These are phyloP conservation scores for Copromyces sp. DNA, from an alignment of 495 filamentous ascomycete species.

Conservation along the genomic window DNA sequence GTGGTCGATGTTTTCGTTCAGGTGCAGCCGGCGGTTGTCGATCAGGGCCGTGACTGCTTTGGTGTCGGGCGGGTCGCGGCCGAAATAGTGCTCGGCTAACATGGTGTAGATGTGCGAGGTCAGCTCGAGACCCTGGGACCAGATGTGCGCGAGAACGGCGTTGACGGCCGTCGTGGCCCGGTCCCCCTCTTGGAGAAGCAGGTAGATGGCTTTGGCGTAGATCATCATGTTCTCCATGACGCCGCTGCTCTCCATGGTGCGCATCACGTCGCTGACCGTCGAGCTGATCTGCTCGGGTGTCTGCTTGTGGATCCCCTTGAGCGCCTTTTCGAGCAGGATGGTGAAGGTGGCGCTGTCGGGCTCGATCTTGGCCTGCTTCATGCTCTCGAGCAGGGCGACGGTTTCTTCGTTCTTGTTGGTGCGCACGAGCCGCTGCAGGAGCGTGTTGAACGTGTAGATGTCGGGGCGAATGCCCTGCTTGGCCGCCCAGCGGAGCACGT, in stretches of 20 bases:
- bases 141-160: slow-evolving; percentile 51
- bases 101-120: slow-evolving; percentile 58
- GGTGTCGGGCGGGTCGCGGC: slow-evolving; percentile 44
- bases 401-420: slow-evolving; percentile 26
- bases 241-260: slow-evolving; percentile 41
- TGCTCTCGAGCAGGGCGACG: slow-evolving; percentile 31
- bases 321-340: slow-evolving; percentile 30
- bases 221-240: slow-evolving; percentile 44
- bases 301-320: slow-evolving; percentile 12
- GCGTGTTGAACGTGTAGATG: slow-evolving; percentile 57
- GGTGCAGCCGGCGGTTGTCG: slow-evolving; percentile 28
- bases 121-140: slow-evolving; percentile 36
- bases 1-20: slow-evolving; percentile 36
- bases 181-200: slow-evolving; percentile 39
- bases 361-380: slow-evolving; percentile 23
- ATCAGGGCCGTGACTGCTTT: slow-evolving; percentile 46
- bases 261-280: slow-evolving; percentile 33
- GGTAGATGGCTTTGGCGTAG: slow-evolving; percentile 55
- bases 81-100: slow-evolving; percentile 58
- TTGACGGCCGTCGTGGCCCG: slow-evolving; percentile 40
- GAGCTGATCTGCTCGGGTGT: slow-evolving; percentile 21
- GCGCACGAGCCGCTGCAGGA: slow-evolving; percentile 47
- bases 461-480: slow-evolving; percentile 49
- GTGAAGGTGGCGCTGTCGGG: slow-evolving; percentile 35
- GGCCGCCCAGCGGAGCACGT: slow-evolving; percentile 49